A percentile compares a stretch with the other conserved stretches of the same genome.
Conservation (phyloP, 2,329 filamentous ascomycete species). For the Pestalotiopsis fici region DNA sequence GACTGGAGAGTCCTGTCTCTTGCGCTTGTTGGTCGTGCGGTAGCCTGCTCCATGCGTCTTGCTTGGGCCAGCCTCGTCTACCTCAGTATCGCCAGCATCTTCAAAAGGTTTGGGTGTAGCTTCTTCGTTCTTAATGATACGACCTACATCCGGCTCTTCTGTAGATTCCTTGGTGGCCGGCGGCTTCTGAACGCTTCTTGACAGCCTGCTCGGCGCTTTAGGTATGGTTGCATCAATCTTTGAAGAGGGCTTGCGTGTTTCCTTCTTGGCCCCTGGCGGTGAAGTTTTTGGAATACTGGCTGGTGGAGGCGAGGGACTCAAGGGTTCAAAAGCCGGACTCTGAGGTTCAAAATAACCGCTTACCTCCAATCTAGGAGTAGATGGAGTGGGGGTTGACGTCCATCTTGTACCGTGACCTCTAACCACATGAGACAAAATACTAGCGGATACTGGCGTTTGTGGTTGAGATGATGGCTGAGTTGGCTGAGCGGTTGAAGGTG, state of each 20-base stretch:
- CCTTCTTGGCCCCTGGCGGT: slow-evolving; percentile 32
- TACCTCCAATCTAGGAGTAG: slow-evolving; percentile 48
- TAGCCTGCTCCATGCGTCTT: slow-evolving; percentile 28
- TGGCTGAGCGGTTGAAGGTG: slow-evolving; percentile 17
- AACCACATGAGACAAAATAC: slow-evolving; percentile 26
- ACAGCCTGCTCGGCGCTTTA: slow-evolving; percentile 31
- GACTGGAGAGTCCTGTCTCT: slow-evolving; percentile 53
- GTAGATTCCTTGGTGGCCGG: slow-evolving; percentile 50
- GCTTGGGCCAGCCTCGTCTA: slow-evolving; percentile 51
- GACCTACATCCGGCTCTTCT: slow-evolving; percentile 40
- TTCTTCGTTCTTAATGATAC: slow-evolving; percentile 61
- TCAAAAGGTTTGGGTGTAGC: slow-evolving; percentile 55
- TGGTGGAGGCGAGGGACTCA: slow-evolving; percentile 53
- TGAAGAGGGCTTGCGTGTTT: slow-evolving; percentile 29
- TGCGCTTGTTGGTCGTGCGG: slow-evolving; percentile 51
- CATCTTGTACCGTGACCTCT: slow-evolving; percentile 57
- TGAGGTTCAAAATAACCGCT: slow-evolving; percentile 39
- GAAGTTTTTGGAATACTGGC: slow-evolving; percentile 36
- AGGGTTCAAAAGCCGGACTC: slow-evolving; percentile 58
- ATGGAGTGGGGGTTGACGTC: slow-evolving; percentile 57
- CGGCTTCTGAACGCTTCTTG: slow-evolving; percentile 36
- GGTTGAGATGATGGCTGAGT: slow-evolving; percentile 16
- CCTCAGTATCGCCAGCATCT: slow-evolving; percentile 56
- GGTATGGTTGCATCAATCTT: slow-evolving; percentile 22
- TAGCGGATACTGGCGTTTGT: slow-evolving; percentile 23